phyloP scores from a whole-genome alignment of 371 early-diverging fungal genomes.

The Lichtheimia corymbifera region DNA sequence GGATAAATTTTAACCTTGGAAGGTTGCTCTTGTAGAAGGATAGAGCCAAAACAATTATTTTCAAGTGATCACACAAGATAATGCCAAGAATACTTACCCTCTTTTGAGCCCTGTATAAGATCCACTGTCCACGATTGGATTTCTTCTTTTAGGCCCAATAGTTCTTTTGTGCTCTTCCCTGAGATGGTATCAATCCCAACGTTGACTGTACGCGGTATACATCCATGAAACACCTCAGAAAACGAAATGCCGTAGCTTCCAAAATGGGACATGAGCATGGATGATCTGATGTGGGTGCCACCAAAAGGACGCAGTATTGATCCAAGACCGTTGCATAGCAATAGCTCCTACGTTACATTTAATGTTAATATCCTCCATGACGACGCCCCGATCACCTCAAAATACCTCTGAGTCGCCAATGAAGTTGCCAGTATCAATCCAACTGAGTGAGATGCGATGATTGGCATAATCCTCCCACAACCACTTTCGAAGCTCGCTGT shows the following conservation, averaged over 20 bases:
- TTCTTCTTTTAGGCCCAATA: no score
- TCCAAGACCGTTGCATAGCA: not conserved
- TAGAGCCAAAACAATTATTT: no score
- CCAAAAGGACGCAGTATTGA: conserved; percentile 8
- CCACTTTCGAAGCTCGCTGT: conserved; percentile 8
- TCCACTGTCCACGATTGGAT: no score
- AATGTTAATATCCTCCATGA: conserved; percentile 32
- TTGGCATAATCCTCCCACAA: conserved; percentile 13
- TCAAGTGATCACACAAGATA: no score
- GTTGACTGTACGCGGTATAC: no score
- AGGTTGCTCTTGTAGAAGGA: no score
- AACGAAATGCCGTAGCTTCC: conserved; percentile 4
- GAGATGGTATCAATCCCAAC: no score
- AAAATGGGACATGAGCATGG: not conserved
- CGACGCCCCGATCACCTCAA: conserved; percentile 57
- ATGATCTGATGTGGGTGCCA: not conserved
- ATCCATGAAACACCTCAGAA: not conserved
- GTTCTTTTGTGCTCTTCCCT: no score
- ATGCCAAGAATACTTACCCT: no score
- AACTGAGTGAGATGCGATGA: conserved; percentile 13
- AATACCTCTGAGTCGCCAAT: not conserved
- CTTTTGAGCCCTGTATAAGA: no score
- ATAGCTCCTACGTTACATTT: not conserved
- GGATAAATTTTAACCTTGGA: no score
- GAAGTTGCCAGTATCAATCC: conserved; percentile 7